Evolutionary conservation across 78 protist species (phyloP).

Genomic region (Dictyostelium purpureum): DNA sequence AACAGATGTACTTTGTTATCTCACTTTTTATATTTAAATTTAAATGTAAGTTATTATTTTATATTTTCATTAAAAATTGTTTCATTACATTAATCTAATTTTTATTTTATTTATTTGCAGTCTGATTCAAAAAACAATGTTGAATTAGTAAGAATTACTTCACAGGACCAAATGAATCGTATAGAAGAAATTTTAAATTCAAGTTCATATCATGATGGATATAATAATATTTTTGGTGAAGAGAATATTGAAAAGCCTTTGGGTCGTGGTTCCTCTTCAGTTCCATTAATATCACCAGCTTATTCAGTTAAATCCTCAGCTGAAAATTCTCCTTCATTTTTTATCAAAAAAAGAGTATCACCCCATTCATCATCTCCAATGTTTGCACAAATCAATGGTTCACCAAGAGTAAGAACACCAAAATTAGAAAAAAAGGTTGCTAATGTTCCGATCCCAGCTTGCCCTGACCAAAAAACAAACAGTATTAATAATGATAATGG

Average conservation of each 20-base stretch:
- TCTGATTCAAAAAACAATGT: neutral
- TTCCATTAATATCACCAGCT: neutral
- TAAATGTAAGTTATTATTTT: neutral
- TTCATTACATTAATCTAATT: neutral
- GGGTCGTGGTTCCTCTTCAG: neutral
- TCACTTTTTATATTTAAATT: neutral
- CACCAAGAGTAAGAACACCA: neutral
- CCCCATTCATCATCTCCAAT: neutral
- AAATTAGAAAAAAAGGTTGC: neutral
- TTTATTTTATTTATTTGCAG: neutral
- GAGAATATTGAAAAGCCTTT: neutral
- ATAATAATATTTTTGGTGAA: too few relatives aligned
- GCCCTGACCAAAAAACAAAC: too few relatives aligned
- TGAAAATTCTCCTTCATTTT: neutral
- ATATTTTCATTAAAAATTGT: neutral
- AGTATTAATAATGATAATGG: neutral
- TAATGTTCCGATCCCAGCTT: too few relatives aligned
- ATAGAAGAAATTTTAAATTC: neutral
- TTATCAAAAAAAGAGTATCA: neutral
- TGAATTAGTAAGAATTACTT: neutral
- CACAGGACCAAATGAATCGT: neutral
- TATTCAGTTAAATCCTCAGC: neutral
- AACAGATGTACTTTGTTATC: neutral
- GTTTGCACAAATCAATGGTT: neutral
- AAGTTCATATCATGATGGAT: constrained; percentile 3